Base-by-base conservation (phyloP, 106 monocot species). In the Dendrobium chrysotoxum region DNA sequence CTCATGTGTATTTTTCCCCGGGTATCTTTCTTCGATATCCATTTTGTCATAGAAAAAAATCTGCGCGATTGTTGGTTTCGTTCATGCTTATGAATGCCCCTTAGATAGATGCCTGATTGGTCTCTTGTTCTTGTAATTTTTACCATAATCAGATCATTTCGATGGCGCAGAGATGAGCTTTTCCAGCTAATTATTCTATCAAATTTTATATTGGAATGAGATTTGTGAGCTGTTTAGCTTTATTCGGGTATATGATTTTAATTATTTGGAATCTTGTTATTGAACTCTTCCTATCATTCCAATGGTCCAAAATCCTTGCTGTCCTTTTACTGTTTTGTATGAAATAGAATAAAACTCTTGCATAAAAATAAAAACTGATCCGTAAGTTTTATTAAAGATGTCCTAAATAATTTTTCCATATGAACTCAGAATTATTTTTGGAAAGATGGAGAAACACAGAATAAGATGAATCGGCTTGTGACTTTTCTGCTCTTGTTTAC, bases 401-500 rank as follows among this genome's bases (percentile, higher is more conserved):
- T 50, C 15, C 50, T 50, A 50, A 50, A 13, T 50, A 13, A 2
- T 13, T 50, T 50, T 50, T 50, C 13, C 50, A 50, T 13, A 16
- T 12, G 50, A 50, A 50, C 3, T 50, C 50, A 15, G 50, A 46
- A 46, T 46, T 10, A 10, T 46, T 46, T 11, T 46, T 46, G 42
- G 7, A 42, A 46, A 46, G 46, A 46, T 46, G 46, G 46, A 46
- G 46, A 46, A 61, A n/a, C 54, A 53, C 2, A 6, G 3, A 53
- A 46, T 30, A 12, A 18, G 31, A 16, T n/a, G 9, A 15, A 7
- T 53, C 28, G 1, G 11, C 5, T 53, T 11, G 2, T 54, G 21
- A 7, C 39, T 20, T 21, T 40, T 71, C 7, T 50, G 3, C 6
- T 67, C 17, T 75, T 80, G 8, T 64, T 79, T 81, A 46, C 87